Evolutionary conservation across 768 basidiomycete genomes (phyloP), one percentile per base, ranked within the genome.

Genomic region (Pulveroboletus sp.): DNA sequence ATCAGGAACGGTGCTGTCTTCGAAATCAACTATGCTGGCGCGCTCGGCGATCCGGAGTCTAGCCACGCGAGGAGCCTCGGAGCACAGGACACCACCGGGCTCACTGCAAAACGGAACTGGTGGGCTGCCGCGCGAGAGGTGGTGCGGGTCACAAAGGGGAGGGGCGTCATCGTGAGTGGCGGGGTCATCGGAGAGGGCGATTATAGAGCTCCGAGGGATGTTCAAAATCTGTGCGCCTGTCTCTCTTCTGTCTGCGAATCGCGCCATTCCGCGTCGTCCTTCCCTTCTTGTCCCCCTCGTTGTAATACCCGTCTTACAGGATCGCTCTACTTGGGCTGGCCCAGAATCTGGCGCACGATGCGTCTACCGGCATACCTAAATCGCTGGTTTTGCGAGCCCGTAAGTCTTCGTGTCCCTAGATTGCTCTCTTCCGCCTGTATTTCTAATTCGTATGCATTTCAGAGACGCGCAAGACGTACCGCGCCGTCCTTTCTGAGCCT

Each of bases 401-500:
- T 89, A 59, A 55, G 89, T 73, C 3, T 33, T 24, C 36, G 10
- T 1, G 3, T 40, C 2, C 7, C 0, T 5, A 2, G 14, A 8
- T 40, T 21, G 21, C 21, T 21, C 21, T 21, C 21, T 21, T 33
- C 6, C 32, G 9, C 3, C 39, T 18, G 15, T 8, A 2, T 14
- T 35, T 11, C 11, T n/a, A 3, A 32, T 7, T 18, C 27, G 7
- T 41, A 5, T 28, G 8, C n/a, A 39, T 3, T 38, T 18, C 57
- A 91, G 90, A 88, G 70, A 88, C 89, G 1, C 85, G 90, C 30
- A 81, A 79, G 61, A 90, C 88, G 5, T 90, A 87, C 58, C 80
- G 89, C 6, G 85, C 89, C 0, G 77, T 91, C 1, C 69, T 92
- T 18, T 90, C 89, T 3, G 86, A 88, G 60, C 87, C 89, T 0